These are phyloP conservation scores for Ceratocystis diversiconidia DNA, from an alignment of 2,329 filamentous ascomycete species.

Conservation along the genomic window DNA sequence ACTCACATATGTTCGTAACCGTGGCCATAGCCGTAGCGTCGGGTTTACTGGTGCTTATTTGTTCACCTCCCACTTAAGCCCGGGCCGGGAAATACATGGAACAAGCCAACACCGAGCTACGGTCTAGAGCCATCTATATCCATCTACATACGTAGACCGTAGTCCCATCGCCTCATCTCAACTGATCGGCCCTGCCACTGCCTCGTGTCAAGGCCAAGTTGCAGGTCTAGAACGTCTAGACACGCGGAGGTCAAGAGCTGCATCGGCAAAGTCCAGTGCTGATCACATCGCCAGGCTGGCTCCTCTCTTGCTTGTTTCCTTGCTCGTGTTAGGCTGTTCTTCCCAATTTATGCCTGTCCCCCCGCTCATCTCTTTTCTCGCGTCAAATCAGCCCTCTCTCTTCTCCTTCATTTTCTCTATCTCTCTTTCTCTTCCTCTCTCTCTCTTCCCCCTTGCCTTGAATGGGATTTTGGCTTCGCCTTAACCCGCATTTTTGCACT, in stretches of 20 bases:
- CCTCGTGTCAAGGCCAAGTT: not conserved
- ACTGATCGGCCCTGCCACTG: conserved; percentile 2
- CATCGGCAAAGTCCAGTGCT: not conserved
- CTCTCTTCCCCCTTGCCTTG: not conserved
- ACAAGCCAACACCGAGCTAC: not conserved
- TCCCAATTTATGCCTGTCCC: not conserved
- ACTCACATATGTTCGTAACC: not conserved
- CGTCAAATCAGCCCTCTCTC: not conserved
- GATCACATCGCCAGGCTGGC: not conserved
- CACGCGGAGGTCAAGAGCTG: not conserved
- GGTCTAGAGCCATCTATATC: not conserved
- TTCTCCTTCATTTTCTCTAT: not conserved
- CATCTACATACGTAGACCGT: not conserved
- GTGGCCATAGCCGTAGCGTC: not conserved
- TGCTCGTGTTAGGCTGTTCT: not conserved
- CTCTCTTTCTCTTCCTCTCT: not conserved
- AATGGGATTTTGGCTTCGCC: conserved; percentile 2
- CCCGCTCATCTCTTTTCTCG: not conserved
- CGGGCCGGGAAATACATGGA: not conserved
- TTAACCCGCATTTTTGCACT: not conserved
- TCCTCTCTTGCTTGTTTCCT: not conserved
- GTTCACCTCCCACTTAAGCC: not conserved
- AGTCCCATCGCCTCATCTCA: not conserved
- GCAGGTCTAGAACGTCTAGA: not conserved
- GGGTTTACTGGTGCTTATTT: not conserved